Evolutionary conservation across 345 rosid species (phyloP), one percentile per base, ranked within the genome.

Genomic region (Limnanthes douglasii): DNA sequence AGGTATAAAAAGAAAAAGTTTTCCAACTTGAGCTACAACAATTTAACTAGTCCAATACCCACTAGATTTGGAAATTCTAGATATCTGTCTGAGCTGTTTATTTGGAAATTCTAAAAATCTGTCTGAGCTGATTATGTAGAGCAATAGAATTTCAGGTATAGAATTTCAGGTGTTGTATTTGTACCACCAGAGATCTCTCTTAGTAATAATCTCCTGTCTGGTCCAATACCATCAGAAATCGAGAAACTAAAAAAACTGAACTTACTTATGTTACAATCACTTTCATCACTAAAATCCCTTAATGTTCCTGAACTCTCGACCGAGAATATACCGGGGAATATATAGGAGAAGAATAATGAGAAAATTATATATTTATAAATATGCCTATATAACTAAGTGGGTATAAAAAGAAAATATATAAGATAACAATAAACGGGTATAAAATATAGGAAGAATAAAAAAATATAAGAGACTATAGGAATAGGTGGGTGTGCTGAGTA

Each of bases 301-400:
- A 83, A 79, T 38, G 83, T 88, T 46, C 93, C 83, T 27, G 97
- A 88, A 51, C 72, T 88, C 12, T 78, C 97, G 43, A 71, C 80
- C 0, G 95, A 95, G 23, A 54, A 43, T 18, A 77, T 83, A 54
- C 95, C 97, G 3, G 73, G n/a, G n/a, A n/a, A n/a, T n/a, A n/a
- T n/a, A n/a, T n/a, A n/a, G n/a, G n/a, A n/a, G n/a, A n/a, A n/a
- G n/a, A n/a, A n/a, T n/a, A n/a, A n/a, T n/a, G n/a, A n/a, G n/a
- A n/a, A n/a, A n/a, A n/a, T n/a, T n/a, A n/a, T n/a, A n/a, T n/a
- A n/a, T n/a, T n/a, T n/a, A n/a, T n/a, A n/a, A n/a, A n/a, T n/a
- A n/a, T n/a, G n/a, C n/a, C n/a, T n/a, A n/a, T n/a, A n/a, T n/a
- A n/a, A n/a, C n/a, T n/a, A n/a, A n/a, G n/a, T n/a, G n/a, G n/a